Evolutionary conservation across 345 rosid species (phyloP).

Genomic region (Triadica sebifera): DNA sequence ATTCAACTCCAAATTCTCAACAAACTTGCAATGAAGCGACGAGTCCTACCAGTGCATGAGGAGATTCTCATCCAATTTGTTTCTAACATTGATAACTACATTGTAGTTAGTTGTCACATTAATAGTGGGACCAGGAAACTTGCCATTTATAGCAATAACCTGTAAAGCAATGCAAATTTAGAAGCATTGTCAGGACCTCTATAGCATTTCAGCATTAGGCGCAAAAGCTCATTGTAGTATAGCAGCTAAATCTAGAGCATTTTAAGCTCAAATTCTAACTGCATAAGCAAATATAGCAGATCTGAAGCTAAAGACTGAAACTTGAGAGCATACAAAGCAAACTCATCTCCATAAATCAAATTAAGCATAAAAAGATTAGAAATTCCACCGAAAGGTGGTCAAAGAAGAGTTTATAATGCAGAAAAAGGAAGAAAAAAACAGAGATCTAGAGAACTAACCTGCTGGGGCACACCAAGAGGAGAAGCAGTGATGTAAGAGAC

Average conservation of each 20-base stretch:
- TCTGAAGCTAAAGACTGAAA: conserved; percentile 46
- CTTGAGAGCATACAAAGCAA: conserved; percentile 29
- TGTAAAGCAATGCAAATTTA: conserved; percentile 36
- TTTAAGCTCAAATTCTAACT: background rate
- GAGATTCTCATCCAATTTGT: conserved; percentile 80
- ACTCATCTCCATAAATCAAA: conserved; percentile 23
- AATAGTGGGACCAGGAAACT: conserved; percentile 90
- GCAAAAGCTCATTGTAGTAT: conserved; percentile 11
- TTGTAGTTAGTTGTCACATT: conserved; percentile 90
- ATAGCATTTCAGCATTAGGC: conserved; percentile 10
- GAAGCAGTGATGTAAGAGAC: conserved; percentile 95
- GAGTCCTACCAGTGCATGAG: conserved; percentile 78
- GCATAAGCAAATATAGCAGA: conserved; percentile 33
- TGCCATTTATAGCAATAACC: conserved; percentile 92
- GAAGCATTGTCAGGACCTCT: conserved; percentile 10
- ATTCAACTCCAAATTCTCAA: background rate
- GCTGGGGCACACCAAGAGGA: conserved; percentile 93
- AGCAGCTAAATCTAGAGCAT: conserved; percentile 16
- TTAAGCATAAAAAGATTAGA: conserved; percentile 21
- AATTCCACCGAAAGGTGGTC: conserved; percentile 9
- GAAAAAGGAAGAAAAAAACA: conserved; percentile 5
- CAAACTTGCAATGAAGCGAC: background rate
- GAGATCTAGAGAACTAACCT: conserved; percentile 56
- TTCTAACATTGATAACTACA: conserved; percentile 76
- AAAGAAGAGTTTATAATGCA: background rate